phyloP scores from a whole-genome alignment of 2,329 filamentous ascomycete genomes.

The Colletotrichum sp. region DNA sequence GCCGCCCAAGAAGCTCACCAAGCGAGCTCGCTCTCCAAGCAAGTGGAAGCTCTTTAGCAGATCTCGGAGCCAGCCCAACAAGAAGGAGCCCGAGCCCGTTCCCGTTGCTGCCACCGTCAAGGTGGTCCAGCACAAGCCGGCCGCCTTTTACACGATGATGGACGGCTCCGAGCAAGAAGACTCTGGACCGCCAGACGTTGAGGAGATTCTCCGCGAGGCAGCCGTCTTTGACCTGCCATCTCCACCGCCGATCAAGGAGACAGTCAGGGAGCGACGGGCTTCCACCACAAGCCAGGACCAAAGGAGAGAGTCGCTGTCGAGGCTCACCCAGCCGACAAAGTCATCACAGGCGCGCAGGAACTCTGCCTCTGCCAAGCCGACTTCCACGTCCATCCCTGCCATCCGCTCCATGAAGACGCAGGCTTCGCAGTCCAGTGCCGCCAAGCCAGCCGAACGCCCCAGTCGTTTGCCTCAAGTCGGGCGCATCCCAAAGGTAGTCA shows the following conservation, averaged over 20 bases:
- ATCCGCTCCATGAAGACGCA: conserved; percentile 18
- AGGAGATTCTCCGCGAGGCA: conserved; percentile 56
- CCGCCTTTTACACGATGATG: conserved; percentile 67
- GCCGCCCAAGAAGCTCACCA: conserved; percentile 59
- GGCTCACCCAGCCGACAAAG: conserved; percentile 10
- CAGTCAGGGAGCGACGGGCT: conserved; percentile 4
- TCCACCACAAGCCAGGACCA: conserved; percentile 14
- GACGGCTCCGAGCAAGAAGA: conserved; percentile 63
- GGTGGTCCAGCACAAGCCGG: conserved; percentile 52
- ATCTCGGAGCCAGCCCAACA: conserved; percentile 49
- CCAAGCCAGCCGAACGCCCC: conserved; percentile 38
- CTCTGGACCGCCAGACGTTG: conserved; percentile 41
- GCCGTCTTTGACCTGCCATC: conserved; percentile 35
- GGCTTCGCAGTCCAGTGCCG: background rate
- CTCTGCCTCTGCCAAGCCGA: conserved; percentile 6
- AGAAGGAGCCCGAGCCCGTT: conserved; percentile 41
- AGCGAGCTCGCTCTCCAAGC: conserved; percentile 58
- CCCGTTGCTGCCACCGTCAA: conserved; percentile 54
- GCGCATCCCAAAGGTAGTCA: conserved; percentile 83
- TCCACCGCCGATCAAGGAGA: background rate
- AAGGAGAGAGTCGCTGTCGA: conserved; percentile 6
- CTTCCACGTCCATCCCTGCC: conserved; percentile 12
- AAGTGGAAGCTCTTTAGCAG: conserved; percentile 70
- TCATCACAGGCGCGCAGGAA: conserved; percentile 17
- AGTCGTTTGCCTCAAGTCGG: conserved; percentile 82